A percentile compares a stretch with the other conserved stretches of the same genome.
These are phyloP conservation scores for Hanseniaspora occidentalis DNA, from an alignment of 805 yeast species.

Conservation along the genomic window DNA sequence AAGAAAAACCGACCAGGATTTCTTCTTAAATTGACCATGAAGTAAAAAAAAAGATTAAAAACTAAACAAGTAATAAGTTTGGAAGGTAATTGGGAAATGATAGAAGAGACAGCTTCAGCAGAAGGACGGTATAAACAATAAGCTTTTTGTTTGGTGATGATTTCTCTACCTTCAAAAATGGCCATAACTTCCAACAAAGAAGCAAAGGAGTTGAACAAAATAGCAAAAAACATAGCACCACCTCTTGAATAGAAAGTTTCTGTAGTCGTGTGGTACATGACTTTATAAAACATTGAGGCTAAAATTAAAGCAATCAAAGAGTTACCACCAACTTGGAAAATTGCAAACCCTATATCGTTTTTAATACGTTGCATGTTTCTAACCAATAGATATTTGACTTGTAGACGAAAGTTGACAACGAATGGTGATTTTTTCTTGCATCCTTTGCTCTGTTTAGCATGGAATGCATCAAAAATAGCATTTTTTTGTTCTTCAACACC, in stretches of 20 bases:
- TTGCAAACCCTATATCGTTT: conserved; percentile 37
- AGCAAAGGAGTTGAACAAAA: conserved; percentile 49
- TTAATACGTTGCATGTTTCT: conserved; percentile 38
- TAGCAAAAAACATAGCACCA: conserved; percentile 56
- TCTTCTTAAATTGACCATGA: conserved; percentile 41
- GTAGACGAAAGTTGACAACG: conserved; percentile 39
- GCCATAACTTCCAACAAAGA: conserved; percentile 46
- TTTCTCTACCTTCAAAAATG: conserved; percentile 41
- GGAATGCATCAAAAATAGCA: conserved; percentile 29
- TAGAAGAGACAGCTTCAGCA: conserved; percentile 45
- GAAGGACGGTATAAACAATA: conserved; percentile 48
- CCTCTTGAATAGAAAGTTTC: conserved; percentile 41
- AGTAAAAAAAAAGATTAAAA: conserved; percentile 40
- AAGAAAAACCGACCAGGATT: conserved; percentile 43
- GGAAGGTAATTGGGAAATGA: conserved; percentile 39
- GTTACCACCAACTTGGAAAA: conserved; percentile 33
- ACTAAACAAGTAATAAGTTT: conserved; percentile 31
- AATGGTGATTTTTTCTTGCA: conserved; percentile 38
- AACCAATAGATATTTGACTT: conserved; percentile 32
- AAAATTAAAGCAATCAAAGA: conserved; percentile 41
- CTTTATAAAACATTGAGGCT: conserved; percentile 46
- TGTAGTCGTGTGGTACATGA: conserved; percentile 26
- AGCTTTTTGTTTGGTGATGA: conserved; percentile 46
- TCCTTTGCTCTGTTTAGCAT: conserved; percentile 38
- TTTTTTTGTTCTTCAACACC: conserved; percentile 16